These are phyloP conservation scores for Gossypioides kirkii DNA, from an alignment of 345 rosid species.

Conservation along the genomic window DNA sequence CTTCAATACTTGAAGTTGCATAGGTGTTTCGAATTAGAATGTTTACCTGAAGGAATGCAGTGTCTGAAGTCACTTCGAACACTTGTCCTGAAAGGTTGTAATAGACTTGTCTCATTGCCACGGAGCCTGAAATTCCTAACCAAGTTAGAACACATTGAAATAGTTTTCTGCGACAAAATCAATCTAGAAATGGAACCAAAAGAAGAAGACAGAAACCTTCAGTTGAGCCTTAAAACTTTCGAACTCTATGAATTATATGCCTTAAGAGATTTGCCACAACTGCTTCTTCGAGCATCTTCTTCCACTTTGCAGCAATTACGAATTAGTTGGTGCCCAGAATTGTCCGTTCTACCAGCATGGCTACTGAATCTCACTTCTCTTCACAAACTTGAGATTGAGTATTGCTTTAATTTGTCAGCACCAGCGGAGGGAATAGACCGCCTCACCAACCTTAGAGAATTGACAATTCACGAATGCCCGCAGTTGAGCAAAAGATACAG, in stretches of 20 bases:
- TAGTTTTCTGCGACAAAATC: neutral
- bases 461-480: neutral
- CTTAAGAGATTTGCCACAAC: neutral
- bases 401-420: neutral
- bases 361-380: neutral
- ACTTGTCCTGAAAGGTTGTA: neutral
- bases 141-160: neutral
- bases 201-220: neutral
- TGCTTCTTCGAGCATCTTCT: neutral
- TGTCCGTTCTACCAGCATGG: neutral
- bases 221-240: neutral
- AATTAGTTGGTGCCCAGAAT: neutral
- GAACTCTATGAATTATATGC: neutral
- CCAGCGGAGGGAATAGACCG: neutral
- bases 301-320: neutral
- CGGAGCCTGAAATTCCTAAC: neutral
- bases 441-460: neutral
- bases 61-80: neutral
- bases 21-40: too few species aligned
- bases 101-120: neutral
- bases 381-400: neutral
- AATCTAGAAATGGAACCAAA: neutral
- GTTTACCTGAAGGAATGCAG: neutral
- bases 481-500: neutral
- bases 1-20: neutral